Evolutionary conservation across 306 rosid species (phyloP).

Genomic region (Sphenostylis stenocarpa): DNA sequence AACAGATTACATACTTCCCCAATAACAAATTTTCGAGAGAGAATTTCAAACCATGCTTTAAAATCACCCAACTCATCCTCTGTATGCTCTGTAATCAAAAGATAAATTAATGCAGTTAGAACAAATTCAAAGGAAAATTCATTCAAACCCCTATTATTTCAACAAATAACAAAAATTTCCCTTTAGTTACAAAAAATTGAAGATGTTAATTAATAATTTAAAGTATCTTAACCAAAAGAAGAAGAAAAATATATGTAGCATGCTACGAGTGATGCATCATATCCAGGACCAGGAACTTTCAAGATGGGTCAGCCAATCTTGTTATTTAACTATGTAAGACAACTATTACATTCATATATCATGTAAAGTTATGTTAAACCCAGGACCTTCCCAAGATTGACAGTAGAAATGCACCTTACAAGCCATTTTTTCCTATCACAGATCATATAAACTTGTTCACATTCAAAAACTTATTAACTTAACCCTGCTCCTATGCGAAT

Average conservation of each 20-base stretch:
- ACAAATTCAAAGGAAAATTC: neutral
- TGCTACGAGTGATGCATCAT: neutral
- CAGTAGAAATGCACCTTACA: neutral
- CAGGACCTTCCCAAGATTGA: too few relatives aligned
- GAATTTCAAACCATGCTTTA: slow-evolving; percentile 47
- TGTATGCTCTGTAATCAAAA: slow-evolving; percentile 46
- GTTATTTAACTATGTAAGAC: neutral
- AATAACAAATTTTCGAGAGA: slow-evolving; percentile 33
- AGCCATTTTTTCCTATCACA: slow-evolving; percentile 14
- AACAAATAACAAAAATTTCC: neutral
- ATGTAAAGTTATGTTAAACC: neutral
- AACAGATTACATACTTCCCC: slow-evolving; percentile 53
- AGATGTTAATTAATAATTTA: neutral
- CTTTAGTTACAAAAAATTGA: neutral
- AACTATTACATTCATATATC: neutral
- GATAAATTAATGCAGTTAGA: slow-evolving; percentile 11
- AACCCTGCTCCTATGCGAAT: neutral
- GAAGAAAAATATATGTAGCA: neutral
- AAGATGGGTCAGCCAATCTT: neutral
- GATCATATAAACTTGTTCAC: neutral
- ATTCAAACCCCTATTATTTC: neutral
- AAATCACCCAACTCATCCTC: slow-evolving; percentile 69
- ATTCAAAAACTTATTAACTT: neutral
- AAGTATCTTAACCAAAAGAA: neutral
- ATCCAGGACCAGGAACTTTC: neutral